Percentiles rank a stretch among this genome's conserved stretches.
phyloP scores from a whole-genome alignment of 164 flowering plant genomes.

The Echeveria elegans region DNA sequence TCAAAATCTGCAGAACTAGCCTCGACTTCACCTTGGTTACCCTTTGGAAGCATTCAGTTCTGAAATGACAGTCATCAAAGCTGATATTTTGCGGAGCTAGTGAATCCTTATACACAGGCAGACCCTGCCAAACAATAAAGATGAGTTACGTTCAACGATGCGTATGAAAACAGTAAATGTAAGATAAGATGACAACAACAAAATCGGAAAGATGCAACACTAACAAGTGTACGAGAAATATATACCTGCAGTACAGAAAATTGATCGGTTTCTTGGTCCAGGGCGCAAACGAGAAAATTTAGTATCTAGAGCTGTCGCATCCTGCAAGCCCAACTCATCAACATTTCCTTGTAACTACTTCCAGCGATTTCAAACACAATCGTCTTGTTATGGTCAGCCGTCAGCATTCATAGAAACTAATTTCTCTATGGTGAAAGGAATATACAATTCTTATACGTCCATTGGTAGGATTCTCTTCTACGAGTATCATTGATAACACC shows the following conservation, averaged over 20 bases:
- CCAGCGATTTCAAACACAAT: constrained; percentile 80
- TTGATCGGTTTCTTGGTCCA: constrained; percentile 64
- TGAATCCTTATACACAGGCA: constrained; percentile 72
- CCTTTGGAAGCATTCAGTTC: constrained; percentile 88
- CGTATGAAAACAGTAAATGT: not conserved
- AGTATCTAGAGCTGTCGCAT: constrained; percentile 44
- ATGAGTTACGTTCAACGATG: not conserved
- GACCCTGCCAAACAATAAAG: constrained; percentile 38
- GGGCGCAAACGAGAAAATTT: constrained; percentile 78
- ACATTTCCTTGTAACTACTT: constrained; percentile 85
- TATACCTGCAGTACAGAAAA: constrained; percentile 75
- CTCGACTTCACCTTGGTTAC: constrained; percentile 93
- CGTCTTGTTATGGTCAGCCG: constrained; percentile 52
- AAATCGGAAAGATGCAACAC: not conserved
- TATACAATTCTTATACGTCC: constrained; percentile 19
- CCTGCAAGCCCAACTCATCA: constrained; percentile 97
- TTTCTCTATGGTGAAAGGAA: constrained; percentile 56
- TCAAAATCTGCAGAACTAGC: constrained; percentile 71
- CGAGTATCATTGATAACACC: constrained; percentile 20
- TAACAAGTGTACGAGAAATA: not conserved
- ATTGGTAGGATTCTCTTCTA: constrained; percentile 22
- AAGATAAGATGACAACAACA: not conserved
- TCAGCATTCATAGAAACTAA: constrained; percentile 46
- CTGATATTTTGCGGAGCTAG: constrained; percentile 62
- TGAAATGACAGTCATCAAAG: constrained; percentile 87